Base-by-base conservation (phyloP, 2,329 filamentous ascomycete genomes). In the Exophiala spinifera region DNA sequence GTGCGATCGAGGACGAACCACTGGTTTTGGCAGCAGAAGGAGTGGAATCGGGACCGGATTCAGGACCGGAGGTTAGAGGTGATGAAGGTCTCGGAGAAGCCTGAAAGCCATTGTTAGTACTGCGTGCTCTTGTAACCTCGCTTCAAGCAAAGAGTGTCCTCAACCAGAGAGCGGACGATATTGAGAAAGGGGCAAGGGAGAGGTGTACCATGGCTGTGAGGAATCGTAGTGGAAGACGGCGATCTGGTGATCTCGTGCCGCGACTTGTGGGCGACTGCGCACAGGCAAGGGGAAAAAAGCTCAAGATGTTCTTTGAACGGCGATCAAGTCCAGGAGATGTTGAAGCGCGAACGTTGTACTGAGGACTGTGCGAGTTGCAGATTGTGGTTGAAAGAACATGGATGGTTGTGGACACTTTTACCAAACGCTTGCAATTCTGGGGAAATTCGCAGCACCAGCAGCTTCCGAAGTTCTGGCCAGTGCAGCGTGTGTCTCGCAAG, bases 1-100 rank as follows among this genome's bases (percentile, higher is more conserved):
- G 89, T 68, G 82, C 85, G 69, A 85, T 82, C 69, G 82, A 84
- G 57, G 85, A 80, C 74, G 88, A 89, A 55, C 82, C 82, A 64
- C 83, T 79, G 64, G 79, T 79, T 63, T 80, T 78, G 57, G 78
- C 75, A 62, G 76, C 71, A 60, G 72, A 72, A 49, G 67, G 67
- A 61, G 74, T 70, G 60, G 77, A 75, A 56, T 75, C 72, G 40
- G 72, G 66, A 51, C 72, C 74, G 39, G 73, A 76, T 59, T 76
- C 71, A 47, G 72, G 71, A 52, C 72, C 70, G 53, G 72, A 74
- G 65, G 72, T 72, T 65, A 73, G 66, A 64, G 71, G 72, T 60
- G 72, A 74, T 46, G 72, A 66, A 57, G 72, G 69, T 60, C 57
- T 53, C 10, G 55, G 44, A 36, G 57, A 55, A 11, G 57, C 51